Evolutionary conservation across 129 eudicot genomes (phyloP).

Genomic region (Daucus carota): DH1_v3.0 NC_030389.2:11081001-11081500

Average conservation of each 20-base stretch:
- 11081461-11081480: too few species aligned
- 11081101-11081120: conserved; percentile 62
- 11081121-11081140: conserved; percentile 78
- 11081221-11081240: background rate
- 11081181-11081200: too few species aligned
- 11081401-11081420: background rate
- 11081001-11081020: conserved; percentile 89
- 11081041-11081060: conserved; percentile 87
- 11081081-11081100: conserved; percentile 86
- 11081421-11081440: background rate
- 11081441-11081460: background rate
- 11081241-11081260: background rate
- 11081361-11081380: background rate
- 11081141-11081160: conserved; percentile 81
- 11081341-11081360: background rate
- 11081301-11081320: background rate
- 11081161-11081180: too few species aligned
- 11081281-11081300: background rate
- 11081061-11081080: conserved; percentile 75
- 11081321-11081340: background rate
- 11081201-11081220: background rate
- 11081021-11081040: conserved; percentile 77
- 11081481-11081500: background rate
- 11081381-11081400: background rate
- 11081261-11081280: background rate